A percentile compares a stretch with the other conserved stretches of the same genome.
These are phyloP conservation scores for Daldinia decipiens DNA, from an alignment of 495 filamentous ascomycete genomes.

Conservation along the genomic window DNA sequence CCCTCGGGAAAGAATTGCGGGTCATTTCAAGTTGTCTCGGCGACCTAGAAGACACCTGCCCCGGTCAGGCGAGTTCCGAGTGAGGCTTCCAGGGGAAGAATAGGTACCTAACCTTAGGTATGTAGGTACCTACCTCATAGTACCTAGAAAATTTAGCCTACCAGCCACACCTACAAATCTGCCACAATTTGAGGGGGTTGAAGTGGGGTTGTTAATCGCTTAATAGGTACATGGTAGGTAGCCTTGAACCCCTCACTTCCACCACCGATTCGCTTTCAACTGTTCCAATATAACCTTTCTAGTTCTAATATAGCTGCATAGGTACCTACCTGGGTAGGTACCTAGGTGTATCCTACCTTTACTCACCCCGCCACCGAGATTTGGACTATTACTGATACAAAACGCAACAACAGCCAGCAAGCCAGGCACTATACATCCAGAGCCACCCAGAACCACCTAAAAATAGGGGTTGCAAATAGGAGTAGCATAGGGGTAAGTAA, in stretches of 20 bases:
- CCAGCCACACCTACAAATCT: background rate
- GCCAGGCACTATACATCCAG: too few relatives aligned
- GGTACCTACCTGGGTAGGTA: too few relatives aligned
- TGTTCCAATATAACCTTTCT: background rate
- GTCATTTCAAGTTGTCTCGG: conserved; percentile 21
- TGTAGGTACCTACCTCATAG: too few relatives aligned
- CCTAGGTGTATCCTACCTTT: background rate
- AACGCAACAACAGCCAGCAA: too few relatives aligned
- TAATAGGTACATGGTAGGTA: too few relatives aligned
- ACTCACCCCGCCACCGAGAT: conserved; percentile 1
- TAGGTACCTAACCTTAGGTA: too few relatives aligned
- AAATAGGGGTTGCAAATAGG: background rate
- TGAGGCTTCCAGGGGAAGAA: background rate
- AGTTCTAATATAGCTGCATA: background rate
- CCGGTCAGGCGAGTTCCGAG: conserved; percentile 18
- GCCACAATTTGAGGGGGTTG: conserved; percentile 1
- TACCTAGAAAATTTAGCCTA: background rate
- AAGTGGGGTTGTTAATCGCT: background rate
- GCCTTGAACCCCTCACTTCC: background rate
- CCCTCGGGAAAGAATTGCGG: conserved; percentile 28
- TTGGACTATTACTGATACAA: background rate
- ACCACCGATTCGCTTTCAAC: background rate
- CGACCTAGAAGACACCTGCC: conserved; percentile 21
- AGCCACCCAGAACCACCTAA: background rate
- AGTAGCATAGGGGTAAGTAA: background rate